Conservation (phyloP, 306 rosid genomes). For the Prunus davidiana region DNA sequence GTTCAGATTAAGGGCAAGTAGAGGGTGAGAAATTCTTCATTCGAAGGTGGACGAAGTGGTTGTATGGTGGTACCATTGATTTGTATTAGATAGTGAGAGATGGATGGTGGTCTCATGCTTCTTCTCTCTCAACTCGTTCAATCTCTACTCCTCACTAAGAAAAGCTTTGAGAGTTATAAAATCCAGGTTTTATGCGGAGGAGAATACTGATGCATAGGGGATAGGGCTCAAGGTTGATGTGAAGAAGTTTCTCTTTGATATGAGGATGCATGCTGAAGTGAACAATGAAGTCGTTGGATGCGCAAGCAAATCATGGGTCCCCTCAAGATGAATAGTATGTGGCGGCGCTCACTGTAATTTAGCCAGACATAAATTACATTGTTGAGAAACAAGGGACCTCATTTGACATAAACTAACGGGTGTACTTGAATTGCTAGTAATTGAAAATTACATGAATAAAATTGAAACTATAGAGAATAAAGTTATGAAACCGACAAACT, state of each 20-base stretch:
- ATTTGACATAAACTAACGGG: no score
- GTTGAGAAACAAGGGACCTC: no score
- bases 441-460: no score
- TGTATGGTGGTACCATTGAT: slow-evolving; percentile 77
- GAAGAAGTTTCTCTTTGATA: no score
- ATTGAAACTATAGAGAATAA: no score
- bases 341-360: slow-evolving; percentile 62
- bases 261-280: slow-evolving; percentile 30
- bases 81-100: slow-evolving; percentile 98
- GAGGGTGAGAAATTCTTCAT: no score
- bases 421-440: no score
- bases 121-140: slow-evolving; percentile 80
- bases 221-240: no score
- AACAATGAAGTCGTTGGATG: slow-evolving; percentile 81
- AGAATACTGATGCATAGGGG: no score
- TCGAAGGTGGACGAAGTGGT: no score
- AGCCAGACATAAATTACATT: background rate
- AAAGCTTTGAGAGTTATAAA: slow-evolving; percentile 87
- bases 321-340: slow-evolving; percentile 67
- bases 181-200: slow-evolving; percentile 96
- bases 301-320: slow-evolving; percentile 52
- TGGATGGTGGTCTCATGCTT: slow-evolving; percentile 89
- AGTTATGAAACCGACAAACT: no score
- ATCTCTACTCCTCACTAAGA: slow-evolving; percentile 68
- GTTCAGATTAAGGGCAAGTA: no score